A percentile compares a stretch with the other conserved stretches of the same genome.
Conservation (phyloP, 2,329 filamentous ascomycete genomes). For the Aspergillus fijiensis region DNA sequence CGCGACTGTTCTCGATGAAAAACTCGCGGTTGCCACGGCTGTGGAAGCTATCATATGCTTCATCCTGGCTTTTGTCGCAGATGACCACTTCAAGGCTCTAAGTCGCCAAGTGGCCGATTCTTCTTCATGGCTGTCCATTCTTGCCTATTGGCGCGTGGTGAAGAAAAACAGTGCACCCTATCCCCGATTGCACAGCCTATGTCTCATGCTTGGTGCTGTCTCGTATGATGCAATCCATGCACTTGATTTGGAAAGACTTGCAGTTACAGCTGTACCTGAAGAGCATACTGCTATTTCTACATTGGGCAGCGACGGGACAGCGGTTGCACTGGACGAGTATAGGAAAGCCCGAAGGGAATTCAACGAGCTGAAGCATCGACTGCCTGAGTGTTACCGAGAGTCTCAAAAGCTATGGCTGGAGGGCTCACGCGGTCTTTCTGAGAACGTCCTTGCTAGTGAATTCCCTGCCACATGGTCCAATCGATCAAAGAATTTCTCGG, state of each 20-base stretch:
- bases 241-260: constrained; percentile 47
- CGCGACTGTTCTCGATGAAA: constrained; percentile 33
- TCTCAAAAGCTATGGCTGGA: constrained; percentile 47
- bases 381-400: constrained; percentile 43
- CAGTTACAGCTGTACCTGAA: constrained; percentile 39
- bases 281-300: constrained; percentile 43
- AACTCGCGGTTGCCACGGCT: constrained; percentile 40
- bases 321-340: constrained; percentile 38
- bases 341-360: constrained; percentile 41
- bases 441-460: constrained; percentile 41
- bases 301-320: constrained; percentile 44
- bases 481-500: constrained; percentile 37
- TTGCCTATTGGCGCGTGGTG: constrained; percentile 50
- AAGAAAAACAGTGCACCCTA: constrained; percentile 39
- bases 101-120: constrained; percentile 41
- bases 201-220: constrained; percentile 47
- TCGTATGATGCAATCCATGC: constrained; percentile 48
- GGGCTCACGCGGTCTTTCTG: constrained; percentile 41
- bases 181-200: constrained; percentile 46
- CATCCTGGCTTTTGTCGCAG: constrained; percentile 47
- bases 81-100: constrained; percentile 41
- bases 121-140: constrained; percentile 48
- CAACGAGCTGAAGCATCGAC: constrained; percentile 39
- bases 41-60: constrained; percentile 50
- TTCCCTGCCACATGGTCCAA: constrained; percentile 49